Evolutionary conservation across 73 alveolate genomes (phyloP).

Genomic region (Tetrahymena malaccensis): DNA sequence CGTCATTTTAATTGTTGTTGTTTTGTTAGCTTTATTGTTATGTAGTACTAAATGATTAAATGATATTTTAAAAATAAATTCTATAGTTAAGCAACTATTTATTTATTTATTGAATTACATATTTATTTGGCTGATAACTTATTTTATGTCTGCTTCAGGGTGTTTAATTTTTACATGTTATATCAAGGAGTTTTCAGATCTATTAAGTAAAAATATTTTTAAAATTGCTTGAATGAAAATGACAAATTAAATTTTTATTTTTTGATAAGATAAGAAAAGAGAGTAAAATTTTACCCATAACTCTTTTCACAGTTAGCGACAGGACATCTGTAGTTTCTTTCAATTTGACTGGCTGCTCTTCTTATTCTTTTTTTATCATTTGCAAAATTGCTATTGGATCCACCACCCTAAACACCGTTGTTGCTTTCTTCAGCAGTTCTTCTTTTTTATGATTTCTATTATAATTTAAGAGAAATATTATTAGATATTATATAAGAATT

Average conservation of each 20-base stretch:
- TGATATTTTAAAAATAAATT: neutral
- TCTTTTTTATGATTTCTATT: neutral
- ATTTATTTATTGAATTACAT: neutral
- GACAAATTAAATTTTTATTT: no score
- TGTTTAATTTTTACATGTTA: slow-evolving; percentile 32
- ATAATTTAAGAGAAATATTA: neutral
- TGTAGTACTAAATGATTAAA: neutral
- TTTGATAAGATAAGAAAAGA: neutral
- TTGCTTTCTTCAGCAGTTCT: neutral
- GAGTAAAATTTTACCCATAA: slow-evolving; percentile 7
- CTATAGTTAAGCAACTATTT: neutral
- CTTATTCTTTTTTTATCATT: neutral
- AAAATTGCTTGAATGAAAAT: neutral
- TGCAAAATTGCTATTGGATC: neutral
- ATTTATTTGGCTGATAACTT: neutral
- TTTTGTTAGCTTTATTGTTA: neutral
- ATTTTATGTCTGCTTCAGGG: slow-evolving; percentile 24
- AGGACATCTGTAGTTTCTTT: slow-evolving; percentile 39
- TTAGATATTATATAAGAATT: neutral
- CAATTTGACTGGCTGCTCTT: slow-evolving; percentile 36
- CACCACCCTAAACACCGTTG: neutral
- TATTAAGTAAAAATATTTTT: neutral
- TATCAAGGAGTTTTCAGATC: slow-evolving; percentile 35
- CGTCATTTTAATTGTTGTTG: neutral
- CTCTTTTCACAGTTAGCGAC: slow-evolving; percentile 33